Base-by-base conservation (phyloP, 225 moss, liverwort and hornwort genomes). In the Antitrichia curtipendula region DNA sequence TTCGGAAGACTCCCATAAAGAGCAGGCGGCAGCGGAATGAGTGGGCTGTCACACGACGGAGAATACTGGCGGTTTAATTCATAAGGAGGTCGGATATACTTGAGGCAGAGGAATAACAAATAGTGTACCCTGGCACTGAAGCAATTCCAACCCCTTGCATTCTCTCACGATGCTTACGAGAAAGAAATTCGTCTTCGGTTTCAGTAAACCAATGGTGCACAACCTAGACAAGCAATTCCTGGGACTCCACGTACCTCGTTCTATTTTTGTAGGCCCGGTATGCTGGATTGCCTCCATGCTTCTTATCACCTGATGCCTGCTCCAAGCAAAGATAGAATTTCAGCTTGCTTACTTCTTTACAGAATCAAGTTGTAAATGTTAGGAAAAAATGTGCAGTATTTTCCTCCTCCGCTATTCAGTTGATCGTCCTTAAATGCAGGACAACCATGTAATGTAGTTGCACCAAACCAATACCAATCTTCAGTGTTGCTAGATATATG, bases 11-110 rank as follows among this genome's bases (percentile, higher is more conserved):
- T 90, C 80, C 90, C 96, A 78, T 97, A 98, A 41, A 98, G 61
- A 53, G 92, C 85, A 74, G 95, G 94, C 62, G 97, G 97, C 83
- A 98, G 92, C 56, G 95, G 97, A 92, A 98, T 92, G 80, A 97
- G 90, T 38, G 95, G 95, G 84, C 97, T 98, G 93, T 84, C 88
- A 91, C 62, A 93, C 43, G 59, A 82, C 60, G 68, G 74, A 87
- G 27, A 59, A 64, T 50, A 64, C 23, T 28, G 75, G 28, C 65
- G 34, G 43, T 88, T n/a, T 82, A 91, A 80, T 62, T 73, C 65
- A 83, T 57, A 68, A 90, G 61, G 64, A 88, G 40, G 40, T 71
- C 63, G 31, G 38, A 78, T 31, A 64, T 49, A 77, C 75, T 83
- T 27, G 18, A 76, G 84, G 76, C 52, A 78, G 58, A 62, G 31